Base-by-base conservation (phyloP, 2,329 filamentous ascomycete species). In the Cladosporium colombiae region DNA sequence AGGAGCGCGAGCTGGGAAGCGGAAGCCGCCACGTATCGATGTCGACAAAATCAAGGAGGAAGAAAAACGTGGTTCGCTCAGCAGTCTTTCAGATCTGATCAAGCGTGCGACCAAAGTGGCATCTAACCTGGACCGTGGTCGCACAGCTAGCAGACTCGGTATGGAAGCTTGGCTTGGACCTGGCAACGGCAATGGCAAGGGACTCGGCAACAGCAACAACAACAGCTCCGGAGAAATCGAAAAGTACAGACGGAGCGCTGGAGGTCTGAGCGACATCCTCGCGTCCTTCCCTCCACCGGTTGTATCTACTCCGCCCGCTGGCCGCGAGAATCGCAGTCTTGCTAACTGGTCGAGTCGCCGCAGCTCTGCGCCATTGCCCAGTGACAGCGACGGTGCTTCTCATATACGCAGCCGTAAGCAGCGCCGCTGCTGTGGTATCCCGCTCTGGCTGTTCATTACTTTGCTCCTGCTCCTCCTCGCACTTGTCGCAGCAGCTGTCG, bases 31-130 rank as follows among this genome's bases (percentile, higher is more conserved):
- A 3, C 87, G 86, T 40, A 81, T 97, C 4, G 88, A 97, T 74
- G 89, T 97, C 27, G 89, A 93, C 74, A 91, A 91, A 4, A 91
- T 96, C 3, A 86, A 88, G 69, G 88, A 90, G 61, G 91, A 91
- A 18, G 92, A 97, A 77, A 87, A 90, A 1, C 87, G 95, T 73
- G 93, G 92, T 4, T 97, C 93, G 75, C 83, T 97, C 69, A 98
- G 95, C 1, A 97, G 93, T 78, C 81, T 99, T 66, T 91, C 93
- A 0, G 95, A 98, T 76, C 81, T 99, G 67, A 98, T 99, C 70
- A 86, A 88, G 73, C 87, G 95, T 71, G 95, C 95, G 13, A 98
- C 94, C 0, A 88, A 88, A 70, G 81, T 98, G 44, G 94, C 93
- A 18, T 87, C 91, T 0, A 93, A 96, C 78, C 88, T 99, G 66